Evolutionary conservation across 441 rosid genomes (phyloP).

Genomic region (Corymbia calophylla): DNA sequence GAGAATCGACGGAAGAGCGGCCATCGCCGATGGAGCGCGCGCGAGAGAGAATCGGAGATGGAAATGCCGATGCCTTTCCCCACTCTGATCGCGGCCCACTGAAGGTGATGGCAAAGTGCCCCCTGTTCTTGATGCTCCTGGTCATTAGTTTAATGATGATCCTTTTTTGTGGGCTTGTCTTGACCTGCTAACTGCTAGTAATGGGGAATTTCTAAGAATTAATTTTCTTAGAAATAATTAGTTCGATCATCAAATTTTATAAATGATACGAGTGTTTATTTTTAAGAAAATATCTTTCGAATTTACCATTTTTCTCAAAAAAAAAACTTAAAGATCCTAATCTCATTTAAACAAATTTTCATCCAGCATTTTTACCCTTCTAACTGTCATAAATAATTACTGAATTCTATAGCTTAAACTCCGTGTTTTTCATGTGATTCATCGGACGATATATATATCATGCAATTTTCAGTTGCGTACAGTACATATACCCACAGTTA

Average conservation of each 20-base stretch:
- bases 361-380: not conserved
- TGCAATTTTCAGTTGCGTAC: not conserved
- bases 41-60: not conserved
- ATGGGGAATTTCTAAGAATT: not conserved
- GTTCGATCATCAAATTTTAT: no score
- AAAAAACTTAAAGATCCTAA: not conserved
- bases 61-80: not conserved
- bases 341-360: not conserved
- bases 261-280: accelerated
- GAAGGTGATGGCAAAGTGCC: not conserved
- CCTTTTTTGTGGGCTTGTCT: not conserved
- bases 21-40: conserved; percentile 22
- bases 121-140: not conserved
- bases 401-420: not conserved
- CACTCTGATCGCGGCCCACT: not conserved
- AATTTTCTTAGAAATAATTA: not conserved
- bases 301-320: no score
- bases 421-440: not conserved
- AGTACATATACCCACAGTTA: not conserved
- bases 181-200: not conserved
- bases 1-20: conserved; percentile 16
- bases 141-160: not conserved
- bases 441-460: not conserved
- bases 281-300: accelerated
- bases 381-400: not conserved